These are phyloP conservation scores for Exidia glandulosa DNA, from an alignment of 768 basidiomycete genomes.

Conservation along the genomic window DNA sequence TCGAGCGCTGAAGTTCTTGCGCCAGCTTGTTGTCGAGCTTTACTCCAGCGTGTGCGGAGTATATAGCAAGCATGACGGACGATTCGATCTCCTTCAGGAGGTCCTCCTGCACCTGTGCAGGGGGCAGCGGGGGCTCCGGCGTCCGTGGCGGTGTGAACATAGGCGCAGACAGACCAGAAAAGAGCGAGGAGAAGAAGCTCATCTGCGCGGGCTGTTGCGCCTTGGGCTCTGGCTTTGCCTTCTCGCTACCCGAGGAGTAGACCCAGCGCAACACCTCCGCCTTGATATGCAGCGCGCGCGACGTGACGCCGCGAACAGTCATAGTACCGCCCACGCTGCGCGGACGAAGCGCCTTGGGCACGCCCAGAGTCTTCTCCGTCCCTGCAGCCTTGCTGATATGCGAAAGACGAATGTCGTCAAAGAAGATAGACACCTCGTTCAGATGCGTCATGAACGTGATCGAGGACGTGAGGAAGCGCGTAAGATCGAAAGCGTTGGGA, in stretches of 20 bases:
- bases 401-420: slow-evolving; percentile 67
- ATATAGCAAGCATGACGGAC: slow-evolving; percentile 51
- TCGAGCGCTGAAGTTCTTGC: slow-evolving; percentile 73
- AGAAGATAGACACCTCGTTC: slow-evolving; percentile 63
- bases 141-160: slow-evolving; percentile 16
- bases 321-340: slow-evolving; percentile 53
- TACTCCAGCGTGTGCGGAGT: slow-evolving; percentile 56
- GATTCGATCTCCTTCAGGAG: slow-evolving; percentile 32
- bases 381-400: slow-evolving; percentile 54
- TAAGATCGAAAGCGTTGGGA: slow-evolving; percentile 76
- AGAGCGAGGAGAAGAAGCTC: slow-evolving; percentile 30
- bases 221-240: slow-evolving; percentile 28
- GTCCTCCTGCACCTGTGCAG: slow-evolving; percentile 25
- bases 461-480: slow-evolving; percentile 79
- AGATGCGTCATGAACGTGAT: slow-evolving; percentile 88
- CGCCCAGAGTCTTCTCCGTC: slow-evolving; percentile 33
- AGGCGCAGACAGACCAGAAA: slow-evolving; percentile 21
- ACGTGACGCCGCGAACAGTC: slow-evolving; percentile 53
- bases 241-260: slow-evolving; percentile 55
- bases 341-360: slow-evolving; percentile 46
- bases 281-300: slow-evolving; percentile 65
- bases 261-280: slow-evolving; percentile 77
- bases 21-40: slow-evolving; percentile 53
- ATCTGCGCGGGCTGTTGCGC: slow-evolving; percentile 18
- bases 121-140: slow-evolving; percentile 21